Conservation (phyloP, 2,329 filamentous ascomycete species). For the Phaeophleospora eucalypticola region DNA sequence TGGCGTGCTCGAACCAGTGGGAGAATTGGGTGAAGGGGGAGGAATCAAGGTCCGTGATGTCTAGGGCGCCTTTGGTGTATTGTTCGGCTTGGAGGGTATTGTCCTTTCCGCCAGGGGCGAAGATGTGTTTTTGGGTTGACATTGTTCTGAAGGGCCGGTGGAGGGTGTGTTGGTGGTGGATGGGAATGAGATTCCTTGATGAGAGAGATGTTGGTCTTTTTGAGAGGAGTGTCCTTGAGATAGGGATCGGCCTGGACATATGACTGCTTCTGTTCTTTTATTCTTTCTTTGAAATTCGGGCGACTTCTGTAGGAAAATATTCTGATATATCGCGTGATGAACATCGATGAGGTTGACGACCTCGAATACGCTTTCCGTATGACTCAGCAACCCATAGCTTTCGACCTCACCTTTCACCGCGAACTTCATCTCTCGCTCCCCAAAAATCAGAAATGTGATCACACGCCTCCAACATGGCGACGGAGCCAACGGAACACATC, state of each 20-base stretch:
- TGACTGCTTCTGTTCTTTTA: background rate
- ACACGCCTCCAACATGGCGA: constrained; percentile 21
- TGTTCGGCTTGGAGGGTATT: constrained; percentile 66
- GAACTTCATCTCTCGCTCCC: background rate
- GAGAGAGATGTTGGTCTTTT: no score
- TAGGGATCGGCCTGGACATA: background rate
- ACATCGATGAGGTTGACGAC: background rate
- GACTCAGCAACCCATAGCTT: background rate
- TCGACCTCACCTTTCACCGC: background rate
- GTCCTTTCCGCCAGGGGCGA: constrained; percentile 61
- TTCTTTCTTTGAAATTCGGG: background rate
- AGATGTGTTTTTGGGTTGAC: constrained; percentile 40
- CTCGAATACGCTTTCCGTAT: background rate
- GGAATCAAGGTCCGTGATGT: constrained; percentile 55
- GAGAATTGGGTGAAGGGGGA: constrained; percentile 82
- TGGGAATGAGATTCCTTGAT: background rate
- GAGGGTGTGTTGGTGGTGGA: background rate
- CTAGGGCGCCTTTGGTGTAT: constrained; percentile 65
- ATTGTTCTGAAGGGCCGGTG: constrained; percentile 15
- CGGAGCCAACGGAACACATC: constrained; percentile 27
- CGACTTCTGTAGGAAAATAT: background rate
- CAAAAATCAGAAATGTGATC: constrained; percentile 8
- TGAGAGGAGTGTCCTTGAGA: no score
- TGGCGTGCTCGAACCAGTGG: constrained; percentile 77
- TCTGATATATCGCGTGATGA: constrained; percentile 1